These are phyloP conservation scores for Kwoniella bestiolae DNA, from an alignment of 768 basidiomycete species.

Conservation along the genomic window DNA sequence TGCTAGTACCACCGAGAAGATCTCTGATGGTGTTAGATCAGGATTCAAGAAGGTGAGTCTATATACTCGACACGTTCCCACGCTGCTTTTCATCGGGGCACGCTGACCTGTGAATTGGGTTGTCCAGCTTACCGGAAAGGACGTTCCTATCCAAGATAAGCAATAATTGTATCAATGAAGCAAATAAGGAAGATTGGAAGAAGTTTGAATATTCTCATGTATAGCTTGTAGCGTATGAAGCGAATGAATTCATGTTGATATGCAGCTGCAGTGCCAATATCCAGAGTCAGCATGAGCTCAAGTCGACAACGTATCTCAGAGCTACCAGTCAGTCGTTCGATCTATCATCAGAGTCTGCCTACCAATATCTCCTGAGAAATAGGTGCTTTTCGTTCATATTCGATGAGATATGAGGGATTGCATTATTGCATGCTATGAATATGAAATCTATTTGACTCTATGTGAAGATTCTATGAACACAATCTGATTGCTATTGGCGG, in stretches of 20 bases:
- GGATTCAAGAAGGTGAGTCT: constrained; percentile 39
- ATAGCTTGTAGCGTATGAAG: not conserved
- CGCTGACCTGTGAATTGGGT: too few species aligned
- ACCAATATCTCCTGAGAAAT: too few species aligned
- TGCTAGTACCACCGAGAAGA: constrained; percentile 39
- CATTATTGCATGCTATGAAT: constrained; percentile 10
- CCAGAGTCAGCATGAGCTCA: too few species aligned
- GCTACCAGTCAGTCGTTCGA: too few species aligned
- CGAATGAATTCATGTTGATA: too few species aligned
- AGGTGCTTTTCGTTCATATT: too few species aligned
- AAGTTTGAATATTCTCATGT: not conserved
- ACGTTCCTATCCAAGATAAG: constrained; percentile 34
- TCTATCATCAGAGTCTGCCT: too few species aligned
- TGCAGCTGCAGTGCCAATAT: too few species aligned
- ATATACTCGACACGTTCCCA: too few species aligned
- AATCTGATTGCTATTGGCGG: not conserved
- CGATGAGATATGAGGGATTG: too few species aligned
- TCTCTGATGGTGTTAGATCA: constrained; percentile 40
- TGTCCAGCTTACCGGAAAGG: constrained; percentile 40
- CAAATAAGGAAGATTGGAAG: not conserved
- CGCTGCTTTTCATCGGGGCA: too few species aligned
- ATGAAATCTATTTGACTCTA: constrained; percentile 6
- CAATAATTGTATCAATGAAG: constrained; percentile 12
- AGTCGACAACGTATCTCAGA: too few species aligned
- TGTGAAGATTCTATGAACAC: constrained; percentile 8